These are phyloP conservation scores for Anthracocystis walkeri DNA, from an alignment of 1,284 basidiomycete genomes.

Conservation along the genomic window DNA sequence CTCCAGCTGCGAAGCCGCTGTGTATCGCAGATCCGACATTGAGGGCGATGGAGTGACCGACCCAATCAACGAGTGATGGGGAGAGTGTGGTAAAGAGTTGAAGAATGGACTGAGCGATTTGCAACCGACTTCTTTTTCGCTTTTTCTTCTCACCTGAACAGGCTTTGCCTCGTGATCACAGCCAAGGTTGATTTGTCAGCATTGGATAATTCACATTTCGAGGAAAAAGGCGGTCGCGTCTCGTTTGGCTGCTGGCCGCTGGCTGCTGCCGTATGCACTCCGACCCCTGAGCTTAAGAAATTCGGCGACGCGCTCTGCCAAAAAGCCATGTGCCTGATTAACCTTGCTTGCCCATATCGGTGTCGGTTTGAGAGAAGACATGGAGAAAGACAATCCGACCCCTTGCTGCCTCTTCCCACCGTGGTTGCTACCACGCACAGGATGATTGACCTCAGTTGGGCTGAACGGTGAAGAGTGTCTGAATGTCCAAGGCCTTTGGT, in stretches of 20 bases:
- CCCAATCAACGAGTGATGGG: neutral
- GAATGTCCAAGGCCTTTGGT: neutral
- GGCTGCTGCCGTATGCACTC: slow-evolving; percentile 29
- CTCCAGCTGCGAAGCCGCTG: slow-evolving; percentile 62
- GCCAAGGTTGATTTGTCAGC: slow-evolving; percentile 6
- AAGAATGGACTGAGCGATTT: neutral
- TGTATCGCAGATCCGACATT: slow-evolving; percentile 52
- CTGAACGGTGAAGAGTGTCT: neutral
- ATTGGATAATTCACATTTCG: slow-evolving; percentile 1
- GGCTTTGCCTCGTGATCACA: slow-evolving; percentile 3
- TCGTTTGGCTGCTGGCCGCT: neutral
- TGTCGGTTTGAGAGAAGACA: slow-evolving; percentile 10
- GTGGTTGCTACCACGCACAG: neutral
- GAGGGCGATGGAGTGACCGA: neutral
- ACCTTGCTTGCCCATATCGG: neutral
- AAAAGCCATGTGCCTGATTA: neutral
- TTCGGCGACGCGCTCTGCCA: slow-evolving; percentile 3
- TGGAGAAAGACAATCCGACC: slow-evolving; percentile 19
- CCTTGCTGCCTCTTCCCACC: slow-evolving; percentile 19
- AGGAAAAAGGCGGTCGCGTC: neutral
- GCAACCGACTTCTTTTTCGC: neutral
- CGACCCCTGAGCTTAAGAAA: slow-evolving; percentile 26
- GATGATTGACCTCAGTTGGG: neutral
- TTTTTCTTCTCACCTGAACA: neutral
- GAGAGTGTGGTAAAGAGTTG: neutral